Conservation (phyloP, 202 grass and related monocot genomes). For the Brachypodium distachyon region DNA sequence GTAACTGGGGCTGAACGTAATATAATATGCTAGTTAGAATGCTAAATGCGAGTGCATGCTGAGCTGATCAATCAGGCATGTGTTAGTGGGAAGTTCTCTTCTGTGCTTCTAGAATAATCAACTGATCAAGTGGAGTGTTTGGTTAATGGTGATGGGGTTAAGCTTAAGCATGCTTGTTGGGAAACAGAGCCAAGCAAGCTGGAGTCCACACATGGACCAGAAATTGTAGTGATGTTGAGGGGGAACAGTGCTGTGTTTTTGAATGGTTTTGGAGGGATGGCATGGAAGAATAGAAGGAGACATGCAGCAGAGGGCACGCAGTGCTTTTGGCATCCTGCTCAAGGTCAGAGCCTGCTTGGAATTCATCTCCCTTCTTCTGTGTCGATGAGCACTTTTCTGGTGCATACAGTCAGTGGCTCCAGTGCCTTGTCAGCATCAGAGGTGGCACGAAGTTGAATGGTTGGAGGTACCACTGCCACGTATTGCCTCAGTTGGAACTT, state of each 20-base stretch:
- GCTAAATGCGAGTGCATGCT: background rate
- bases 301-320: background rate
- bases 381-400: too few relatives aligned
- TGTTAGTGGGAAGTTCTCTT: background rate
- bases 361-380: background rate
- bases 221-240: background rate
- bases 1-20: background rate
- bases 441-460: background rate
- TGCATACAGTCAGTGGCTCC: too few relatives aligned
- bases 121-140: background rate
- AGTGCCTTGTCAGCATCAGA: conserved; percentile 2
- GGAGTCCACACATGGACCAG: background rate
- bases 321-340: conserved; percentile 21
- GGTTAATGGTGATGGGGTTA: too few relatives aligned
- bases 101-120: background rate
- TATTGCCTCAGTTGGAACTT: too few relatives aligned
- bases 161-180: background rate
- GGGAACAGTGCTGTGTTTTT: conserved; percentile 3
- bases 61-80: background rate
- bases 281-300: conserved; percentile 9
- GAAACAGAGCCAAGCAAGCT: conserved; percentile 1
- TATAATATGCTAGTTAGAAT: too few relatives aligned
- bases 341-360: conserved; percentile 11
- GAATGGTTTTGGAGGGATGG: conserved; percentile 30
- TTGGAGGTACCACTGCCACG: background rate